phyloP scores from a whole-genome alignment of 352 stramenopile genomes.

The Lagenidium giganteum region DNA sequence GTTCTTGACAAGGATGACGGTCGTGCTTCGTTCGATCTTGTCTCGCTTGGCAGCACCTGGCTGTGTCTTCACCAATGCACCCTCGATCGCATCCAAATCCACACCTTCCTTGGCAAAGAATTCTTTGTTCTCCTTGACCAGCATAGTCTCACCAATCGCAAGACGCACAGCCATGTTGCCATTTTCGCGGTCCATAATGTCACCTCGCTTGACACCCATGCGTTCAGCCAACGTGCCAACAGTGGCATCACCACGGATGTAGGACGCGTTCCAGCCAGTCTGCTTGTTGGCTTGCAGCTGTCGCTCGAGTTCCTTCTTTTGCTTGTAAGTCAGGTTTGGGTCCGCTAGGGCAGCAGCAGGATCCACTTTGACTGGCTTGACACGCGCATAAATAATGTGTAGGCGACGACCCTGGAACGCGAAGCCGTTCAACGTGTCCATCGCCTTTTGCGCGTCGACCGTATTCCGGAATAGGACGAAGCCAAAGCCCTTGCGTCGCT shows the following conservation, averaged over 20 bases:
- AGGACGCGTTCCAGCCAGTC: slow-evolving; percentile 95
- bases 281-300: slow-evolving; percentile 75
- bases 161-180: slow-evolving; percentile 97
- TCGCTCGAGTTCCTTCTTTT: slow-evolving; percentile 89
- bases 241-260: slow-evolving; percentile 67
- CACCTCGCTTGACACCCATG: slow-evolving; percentile 90
- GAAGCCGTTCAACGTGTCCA: slow-evolving; percentile 88
- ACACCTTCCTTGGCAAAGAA: slow-evolving; percentile 95
- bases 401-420: slow-evolving; percentile 96
- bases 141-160: slow-evolving; percentile 96
- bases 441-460: slow-evolving; percentile 84
- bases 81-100: slow-evolving; percentile 92
- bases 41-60: slow-evolving; percentile 23
- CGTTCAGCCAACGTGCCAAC: slow-evolving; percentile 74
- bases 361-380: slow-evolving; percentile 59
- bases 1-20: slow-evolving; percentile 98
- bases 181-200: slow-evolving; percentile 94
- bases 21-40: slow-evolving; percentile 91
- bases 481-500: slow-evolving; percentile 95
- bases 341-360: slow-evolving; percentile 50
- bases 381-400: slow-evolving; percentile 90
- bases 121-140: slow-evolving; percentile 97
- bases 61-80: slow-evolving; percentile 54
- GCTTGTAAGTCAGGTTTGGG: slow-evolving; percentile 82
- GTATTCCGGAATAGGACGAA: slow-evolving; percentile 96